Base-by-base conservation (phyloP, 176 grass and related monocot genomes). In the Phoenix roebelenii region DNA sequence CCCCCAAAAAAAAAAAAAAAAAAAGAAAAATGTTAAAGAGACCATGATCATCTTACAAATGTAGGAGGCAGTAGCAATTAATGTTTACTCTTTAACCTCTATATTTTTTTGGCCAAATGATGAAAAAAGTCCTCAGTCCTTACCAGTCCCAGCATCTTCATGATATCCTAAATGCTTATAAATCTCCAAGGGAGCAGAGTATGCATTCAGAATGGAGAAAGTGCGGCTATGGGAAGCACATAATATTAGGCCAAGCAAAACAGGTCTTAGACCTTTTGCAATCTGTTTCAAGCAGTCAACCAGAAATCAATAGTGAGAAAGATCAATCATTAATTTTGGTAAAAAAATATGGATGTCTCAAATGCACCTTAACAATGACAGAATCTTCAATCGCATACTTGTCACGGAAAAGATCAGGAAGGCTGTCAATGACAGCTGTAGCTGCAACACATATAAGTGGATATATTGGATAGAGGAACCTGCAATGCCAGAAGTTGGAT, bases 401-500 rank as follows among this genome's bases (percentile, higher is more conserved):
- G 51, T 98, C 86, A 75, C 78, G 73, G 70, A 98, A 91, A 83
- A 88, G 69, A 60, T 98, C 81, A 23, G 93, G 93, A 73, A 85
- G 76, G 64, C 51, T 78, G 49, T 92, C 93, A 56, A 92, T 88
- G 59, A 98, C 87, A 75, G 93, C 82, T 54, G 81, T 76, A 48
- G 93, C 87, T 22, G 93, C 87, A 51, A 91, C 73, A 74, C 93
- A 98, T 73, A 98, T 98, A 52, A 98, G 83, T 62, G 93, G 76
- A 66, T 98, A 98, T 57, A 98, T 92, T 76, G 93, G 87, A 83
- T 98, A 98, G 54, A 98, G 87, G 78, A 98, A 98, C 66, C 93
- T 98, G 76, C 19, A 49, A 73, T 18, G 25, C 1, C 4, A 18
- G 1, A 53, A 66, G 14, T 18, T 52, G 26, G 17, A 19, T 29